Base-by-base conservation (phyloP, 1,139 yeast genomes). In the Yamadazyma dushanensis region DNA sequence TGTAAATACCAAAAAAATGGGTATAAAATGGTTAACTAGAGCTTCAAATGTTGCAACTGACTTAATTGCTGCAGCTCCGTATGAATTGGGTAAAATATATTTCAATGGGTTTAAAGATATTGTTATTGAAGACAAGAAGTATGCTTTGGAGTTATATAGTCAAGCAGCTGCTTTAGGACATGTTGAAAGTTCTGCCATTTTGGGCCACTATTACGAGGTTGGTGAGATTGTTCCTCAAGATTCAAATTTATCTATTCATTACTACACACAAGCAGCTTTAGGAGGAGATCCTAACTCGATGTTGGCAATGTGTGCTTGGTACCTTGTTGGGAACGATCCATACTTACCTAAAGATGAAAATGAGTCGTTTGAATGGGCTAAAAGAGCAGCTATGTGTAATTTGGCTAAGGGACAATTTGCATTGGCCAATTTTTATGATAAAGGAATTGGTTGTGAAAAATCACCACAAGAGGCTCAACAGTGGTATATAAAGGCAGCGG, bases 301-400 rank as follows among this genome's bases (percentile, higher is more conserved):
- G 96, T 70, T 90, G 51, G 90, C 96, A 3, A 73, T 92, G 71
- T 89, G 97, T 59, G 97, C 97, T 2, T 92, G 97, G 97, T 92
- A 89, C 57, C 70, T 90, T 57, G 84, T 88, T 22, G 98, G 98
- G 1, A 83, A 87, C 28, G 92, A 85, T 27, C 90, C 92, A 14
- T 80, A 80, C 41, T 71, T 92, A 46, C 83, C 82, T 11, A 78
- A 79, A 45, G 94, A 90, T 57, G 88, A 83, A 44, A 74, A 67
- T 39, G 96, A 90, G 59, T 95, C 97, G 1, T 92, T 83, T 59
- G 94, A 87, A 54, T 92, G 97, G 97, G 97, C 97, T 1, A 66
- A 78, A 40, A 72, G 88, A 45, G 92, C 97, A 0, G 97, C 97
- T 0, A 67, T 73, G 36, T 65, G 78, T 32, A 85, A 86, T 15